These are phyloP conservation scores for Lasiosphaeria ovina DNA, from an alignment of 495 filamentous ascomycete genomes.

Conservation along the genomic window DNA sequence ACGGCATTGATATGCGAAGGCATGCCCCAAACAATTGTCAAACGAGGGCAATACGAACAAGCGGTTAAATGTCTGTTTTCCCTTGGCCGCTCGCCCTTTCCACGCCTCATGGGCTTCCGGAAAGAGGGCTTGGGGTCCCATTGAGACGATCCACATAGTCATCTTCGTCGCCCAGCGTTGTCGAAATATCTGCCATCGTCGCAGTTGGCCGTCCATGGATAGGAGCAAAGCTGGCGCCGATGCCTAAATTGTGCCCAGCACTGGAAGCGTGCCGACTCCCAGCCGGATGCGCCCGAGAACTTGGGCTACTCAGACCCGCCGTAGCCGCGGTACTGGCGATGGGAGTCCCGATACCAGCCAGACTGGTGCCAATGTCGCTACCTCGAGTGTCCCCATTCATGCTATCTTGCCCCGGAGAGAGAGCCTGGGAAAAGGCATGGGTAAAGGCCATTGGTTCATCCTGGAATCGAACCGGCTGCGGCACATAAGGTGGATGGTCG, in stretches of 20 bases:
- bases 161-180: not conserved
- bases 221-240: not conserved
- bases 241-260: not conserved
- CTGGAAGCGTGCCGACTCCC: not conserved
- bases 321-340: conserved; percentile 6
- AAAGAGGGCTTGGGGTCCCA: not conserved
- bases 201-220: not conserved
- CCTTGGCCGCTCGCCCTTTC: not conserved
- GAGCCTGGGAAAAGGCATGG: not conserved
- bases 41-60: no score
- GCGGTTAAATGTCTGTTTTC: no score
- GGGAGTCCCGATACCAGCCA: not conserved
- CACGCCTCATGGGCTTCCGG: not conserved
- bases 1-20: no score
- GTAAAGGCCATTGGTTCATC: not conserved
- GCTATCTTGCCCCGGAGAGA: not conserved
- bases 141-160: not conserved
- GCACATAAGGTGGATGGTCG: conserved; percentile 17
- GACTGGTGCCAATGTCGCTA: not conserved
- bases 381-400: not conserved
- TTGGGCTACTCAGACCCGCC: not conserved
- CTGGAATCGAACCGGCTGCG: conserved; percentile 7
- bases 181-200: not conserved
- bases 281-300: not conserved
- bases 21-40: no score